These are phyloP conservation scores for Apiotrichum sp. DNA, from an alignment of 1,284 basidiomycete genomes.

Conservation along the genomic window DNA sequence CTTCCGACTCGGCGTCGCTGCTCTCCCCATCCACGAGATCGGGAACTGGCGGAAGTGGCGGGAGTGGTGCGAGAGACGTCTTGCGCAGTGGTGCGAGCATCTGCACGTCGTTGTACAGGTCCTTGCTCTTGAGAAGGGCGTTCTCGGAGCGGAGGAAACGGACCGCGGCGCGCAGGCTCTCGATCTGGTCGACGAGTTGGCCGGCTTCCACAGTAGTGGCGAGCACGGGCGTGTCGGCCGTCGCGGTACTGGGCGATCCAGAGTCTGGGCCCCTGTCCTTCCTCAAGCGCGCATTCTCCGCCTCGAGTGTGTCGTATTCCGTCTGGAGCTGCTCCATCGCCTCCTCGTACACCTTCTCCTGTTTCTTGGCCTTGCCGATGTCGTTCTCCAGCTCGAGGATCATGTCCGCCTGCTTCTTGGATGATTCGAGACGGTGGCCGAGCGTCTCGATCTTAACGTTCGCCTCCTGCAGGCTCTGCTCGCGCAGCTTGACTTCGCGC, in stretches of 20 bases:
- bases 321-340: constrained; percentile 87
- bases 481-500: constrained; percentile 74
- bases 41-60: constrained; percentile 4
- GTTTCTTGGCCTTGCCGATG: constrained; percentile 70
- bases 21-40: constrained; percentile 11
- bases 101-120: constrained; percentile 74
- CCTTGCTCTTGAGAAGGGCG: constrained; percentile 80
- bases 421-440: constrained; percentile 82
- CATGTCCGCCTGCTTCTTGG: constrained; percentile 73
- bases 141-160: constrained; percentile 88
- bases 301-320: constrained; percentile 78
- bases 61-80: not conserved
- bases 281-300: constrained; percentile 79
- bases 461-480: constrained; percentile 82
- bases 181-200: constrained; percentile 56
- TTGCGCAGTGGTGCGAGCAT: constrained; percentile 58
- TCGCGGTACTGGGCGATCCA: constrained; percentile 8
- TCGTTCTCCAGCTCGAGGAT: constrained; percentile 75
- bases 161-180: constrained; percentile 80
- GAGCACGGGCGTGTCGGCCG: constrained; percentile 5
- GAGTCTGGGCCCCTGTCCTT: constrained; percentile 50
- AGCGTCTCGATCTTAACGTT: constrained; percentile 89
- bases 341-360: constrained; percentile 83
- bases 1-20: constrained; percentile 12
- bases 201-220: constrained; percentile 7